Evolutionary conservation across 768 basidiomycete genomes (phyloP).

Genomic region (Suillus paluster): DNA sequence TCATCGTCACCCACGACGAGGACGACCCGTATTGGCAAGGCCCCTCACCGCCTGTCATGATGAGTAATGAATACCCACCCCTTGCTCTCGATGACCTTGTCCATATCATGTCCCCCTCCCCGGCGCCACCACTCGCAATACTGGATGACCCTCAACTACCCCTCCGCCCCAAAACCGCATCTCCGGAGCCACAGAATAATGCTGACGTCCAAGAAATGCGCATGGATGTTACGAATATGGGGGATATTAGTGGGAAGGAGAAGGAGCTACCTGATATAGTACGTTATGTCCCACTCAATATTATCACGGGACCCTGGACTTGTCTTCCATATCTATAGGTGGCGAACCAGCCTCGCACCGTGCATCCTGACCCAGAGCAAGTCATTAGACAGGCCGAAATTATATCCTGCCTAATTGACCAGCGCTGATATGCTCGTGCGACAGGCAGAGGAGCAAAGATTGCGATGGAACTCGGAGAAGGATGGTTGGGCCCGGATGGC

Average conservation of each 20-base stretch:
- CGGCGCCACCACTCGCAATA: conserved; percentile 33
- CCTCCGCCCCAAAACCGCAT: conserved; percentile 23
- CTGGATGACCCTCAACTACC: conserved; percentile 25
- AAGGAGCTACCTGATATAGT: conserved; percentile 65
- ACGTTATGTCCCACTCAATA: conserved; percentile 25
- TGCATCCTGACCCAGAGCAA: conserved; percentile 47
- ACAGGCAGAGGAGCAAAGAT: conserved; percentile 60
- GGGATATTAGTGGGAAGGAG: conserved; percentile 42
- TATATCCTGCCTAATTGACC: conserved; percentile 57
- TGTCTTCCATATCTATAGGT: conserved; percentile 39
- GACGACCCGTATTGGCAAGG: conserved; percentile 7
- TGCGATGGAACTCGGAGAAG: conserved; percentile 64
- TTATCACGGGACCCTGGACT: conserved; percentile 11
- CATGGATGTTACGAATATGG: conserved; percentile 49
- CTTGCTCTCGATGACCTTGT: conserved; percentile 61
- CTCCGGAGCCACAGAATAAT: conserved; percentile 47
- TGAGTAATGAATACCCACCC: conserved; percentile 41
- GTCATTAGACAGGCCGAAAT: conserved; percentile 64
- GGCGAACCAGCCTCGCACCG: conserved; percentile 47
- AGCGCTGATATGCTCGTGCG: conserved; percentile 61
- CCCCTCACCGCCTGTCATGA: conserved; percentile 17
- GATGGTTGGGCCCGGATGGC: conserved; percentile 68
- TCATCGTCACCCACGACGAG: conserved; percentile 17
- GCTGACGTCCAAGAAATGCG: conserved; percentile 56
- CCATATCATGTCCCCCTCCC: conserved; percentile 56